Base-by-base conservation (phyloP, 768 basidiomycete species). In the Boletus barrowsii region DNA sequence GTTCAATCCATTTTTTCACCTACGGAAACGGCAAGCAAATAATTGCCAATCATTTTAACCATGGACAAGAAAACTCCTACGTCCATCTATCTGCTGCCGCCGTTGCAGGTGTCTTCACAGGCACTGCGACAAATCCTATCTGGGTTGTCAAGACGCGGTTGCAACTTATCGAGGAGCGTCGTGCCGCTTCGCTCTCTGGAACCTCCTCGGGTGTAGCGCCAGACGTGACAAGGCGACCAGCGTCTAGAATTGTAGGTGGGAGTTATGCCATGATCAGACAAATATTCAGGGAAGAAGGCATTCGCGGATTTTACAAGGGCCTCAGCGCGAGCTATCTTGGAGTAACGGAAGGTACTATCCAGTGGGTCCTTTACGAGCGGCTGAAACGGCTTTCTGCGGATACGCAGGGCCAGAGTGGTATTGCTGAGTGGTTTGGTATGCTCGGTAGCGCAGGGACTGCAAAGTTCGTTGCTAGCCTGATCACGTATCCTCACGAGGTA, bases 71-170 rank as follows among this genome's bases (percentile, higher is more conserved):
- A 71, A 95, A 90, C 70, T 78, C 88, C 0, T 83, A 79, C 57
- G 87, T 99, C 0, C 95, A 98, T 69, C 84, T 98, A 22, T 57
- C 76, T 1, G 90, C 96, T 0, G 97, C 95, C 1, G 88, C 91
- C 0, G 66, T 85, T 10, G 96, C 96, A 1, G 95, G 96, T 1
- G 75, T 98, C 59, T 76, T 79, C 32, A 99, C 97, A 0, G 83
- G 94, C 5, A 87, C 92, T 0, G 92, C 84, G 11, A 98, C 97
- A 20, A 99, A 99, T 69, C 97, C 97, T 0, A 96, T 99, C 24
- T 99, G 97, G 97, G 97, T 99, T 44, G 93, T 99, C 56, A 99
- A 98, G 72, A 99, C 97, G 42, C 86, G 96, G 8, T 64, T 99
- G 50, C 97, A 99, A 67, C 83, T 99, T 15, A 74, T 72, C 3